phyloP scores from a whole-genome alignment of 2,329 filamentous ascomycete species.

The Fonsecaea pugnacius region DNA sequence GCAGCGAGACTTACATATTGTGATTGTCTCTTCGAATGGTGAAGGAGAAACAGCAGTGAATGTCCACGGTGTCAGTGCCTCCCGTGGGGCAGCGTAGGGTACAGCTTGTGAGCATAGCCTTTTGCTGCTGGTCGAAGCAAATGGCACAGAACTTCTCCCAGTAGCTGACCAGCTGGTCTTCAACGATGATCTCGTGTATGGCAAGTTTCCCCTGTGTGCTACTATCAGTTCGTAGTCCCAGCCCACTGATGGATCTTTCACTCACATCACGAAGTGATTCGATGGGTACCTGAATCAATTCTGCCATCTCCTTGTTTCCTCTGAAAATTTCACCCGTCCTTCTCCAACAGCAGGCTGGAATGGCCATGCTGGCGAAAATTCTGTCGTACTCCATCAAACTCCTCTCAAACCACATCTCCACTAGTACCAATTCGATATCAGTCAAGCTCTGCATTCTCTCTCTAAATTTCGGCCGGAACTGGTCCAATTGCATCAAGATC shows the following conservation, averaged over 20 bases:
- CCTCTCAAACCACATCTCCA: constrained; percentile 99
- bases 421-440: constrained; percentile 89
- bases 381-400: constrained; percentile 97
- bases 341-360: constrained; percentile 96
- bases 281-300: constrained; percentile 89
- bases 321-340: constrained; percentile 96
- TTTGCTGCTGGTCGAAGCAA: constrained; percentile 90
- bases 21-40: constrained; percentile 93
- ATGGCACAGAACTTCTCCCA: constrained; percentile 99
- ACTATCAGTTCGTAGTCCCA: constrained; percentile 3
- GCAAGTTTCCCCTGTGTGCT: constrained; percentile 79
- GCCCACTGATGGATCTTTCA: constrained; percentile 33
- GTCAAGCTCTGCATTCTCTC: constrained; percentile 91
- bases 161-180: constrained; percentile 92
- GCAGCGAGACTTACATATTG: constrained; percentile 76
- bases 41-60: constrained; percentile 97
- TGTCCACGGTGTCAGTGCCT: constrained; percentile 69
- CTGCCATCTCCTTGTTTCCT: constrained; percentile 98
- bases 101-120: constrained; percentile 93
- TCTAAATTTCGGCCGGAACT: constrained; percentile 92
- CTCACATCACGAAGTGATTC: constrained; percentile 87
- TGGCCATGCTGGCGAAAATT: constrained; percentile 98
- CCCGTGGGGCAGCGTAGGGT: constrained; percentile 80
- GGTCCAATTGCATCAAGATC: constrained; percentile 86
- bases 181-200: constrained; percentile 91